Evolutionary conservation across 495 filamentous ascomycete genomes (phyloP).

Genomic region (Astrocystis sublimbata): DNA sequence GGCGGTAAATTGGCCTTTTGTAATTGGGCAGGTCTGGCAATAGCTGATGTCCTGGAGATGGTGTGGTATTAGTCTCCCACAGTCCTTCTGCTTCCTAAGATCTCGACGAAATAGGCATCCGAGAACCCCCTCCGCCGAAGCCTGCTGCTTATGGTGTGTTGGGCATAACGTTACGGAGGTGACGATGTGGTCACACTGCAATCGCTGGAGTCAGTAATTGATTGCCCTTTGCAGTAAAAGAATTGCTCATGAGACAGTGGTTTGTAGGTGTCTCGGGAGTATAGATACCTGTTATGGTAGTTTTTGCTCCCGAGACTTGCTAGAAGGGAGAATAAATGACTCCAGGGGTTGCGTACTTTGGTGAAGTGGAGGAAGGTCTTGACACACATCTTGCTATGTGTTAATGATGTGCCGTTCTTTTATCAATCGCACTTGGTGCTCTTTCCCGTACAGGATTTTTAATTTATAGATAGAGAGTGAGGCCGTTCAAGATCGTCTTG

Average conservation of each 20-base stretch:
- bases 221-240: too few relatives aligned
- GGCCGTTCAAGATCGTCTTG: background rate
- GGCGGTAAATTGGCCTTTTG: slow-evolving; percentile 5
- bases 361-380: slow-evolving; percentile 23
- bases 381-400: slow-evolving; percentile 24
- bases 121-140: slow-evolving; percentile 18
- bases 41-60: slow-evolving; percentile 14
- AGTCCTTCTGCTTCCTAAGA: slow-evolving; percentile 21
- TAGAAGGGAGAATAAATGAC: too few relatives aligned
- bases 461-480: background rate
- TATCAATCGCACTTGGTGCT: too few relatives aligned
- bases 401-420: background rate
- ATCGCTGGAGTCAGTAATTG: too few relatives aligned
- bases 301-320: too few relatives aligned
- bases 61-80: slow-evolving; percentile 28
- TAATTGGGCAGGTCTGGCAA: slow-evolving; percentile 23
- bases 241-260: too few relatives aligned
- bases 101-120: slow-evolving; percentile 7
- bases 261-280: too few relatives aligned
- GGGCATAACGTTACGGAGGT: slow-evolving; percentile 28
- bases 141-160: slow-evolving; percentile 25
- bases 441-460: too few relatives aligned
- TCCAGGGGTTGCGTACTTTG: too few relatives aligned
- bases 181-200: slow-evolving; percentile 26
- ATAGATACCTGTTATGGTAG: too few relatives aligned